Evolutionary conservation across 2,329 filamentous ascomycete species (phyloP), one percentile per base, ranked within the genome.

Genomic region (Coniochaeta prunicola): DNA sequence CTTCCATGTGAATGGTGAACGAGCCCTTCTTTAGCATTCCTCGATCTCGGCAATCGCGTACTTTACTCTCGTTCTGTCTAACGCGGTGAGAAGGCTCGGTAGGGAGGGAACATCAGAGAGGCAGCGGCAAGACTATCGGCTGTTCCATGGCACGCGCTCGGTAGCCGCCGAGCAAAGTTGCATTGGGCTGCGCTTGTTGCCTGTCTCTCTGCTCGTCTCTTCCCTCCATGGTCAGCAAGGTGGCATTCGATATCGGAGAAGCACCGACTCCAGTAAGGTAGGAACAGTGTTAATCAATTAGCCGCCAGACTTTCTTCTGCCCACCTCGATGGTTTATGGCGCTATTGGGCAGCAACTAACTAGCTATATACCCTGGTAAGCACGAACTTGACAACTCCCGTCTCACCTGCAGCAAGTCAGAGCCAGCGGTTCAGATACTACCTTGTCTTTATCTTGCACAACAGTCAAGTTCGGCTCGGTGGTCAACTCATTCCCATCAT

Each of bases 281-380:
- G 19, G 15, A 28, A 21, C 9, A 9, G 9, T 36, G 33, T 33
- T n/a, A 34, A 54, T 36, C 53, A 34, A 54, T 54, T 54, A 54
- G 30, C 53, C 53, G 53, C 53, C 53, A 24, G 33, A 17, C 26
- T 19, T 33, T n/a, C 30, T 54, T 34, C 53, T 34, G 30, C 2
- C 19, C 30, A 30, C 17, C 6, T 53, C 19, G 10, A 19, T 12
- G 53, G 12, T 36, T 15, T 28, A 15, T 28, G 21, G 13, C 53
- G 30, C 28, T 24, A 54, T 54, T 54, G 53, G 53, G 53, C 53
- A 54, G 53, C 53, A 54, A 30, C 15, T 26, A n/a, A n/a, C n/a
- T n/a, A n/a, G n/a, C n/a, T n/a, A n/a, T n/a, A 12, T n/a, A 17
- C 24, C 21, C 26, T 26, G n/a, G 45, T 17, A 17, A 45, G 45